Evolutionary conservation across 176 grass and related monocot genomes (phyloP).

Genomic region (Eleusine indica): DNA sequence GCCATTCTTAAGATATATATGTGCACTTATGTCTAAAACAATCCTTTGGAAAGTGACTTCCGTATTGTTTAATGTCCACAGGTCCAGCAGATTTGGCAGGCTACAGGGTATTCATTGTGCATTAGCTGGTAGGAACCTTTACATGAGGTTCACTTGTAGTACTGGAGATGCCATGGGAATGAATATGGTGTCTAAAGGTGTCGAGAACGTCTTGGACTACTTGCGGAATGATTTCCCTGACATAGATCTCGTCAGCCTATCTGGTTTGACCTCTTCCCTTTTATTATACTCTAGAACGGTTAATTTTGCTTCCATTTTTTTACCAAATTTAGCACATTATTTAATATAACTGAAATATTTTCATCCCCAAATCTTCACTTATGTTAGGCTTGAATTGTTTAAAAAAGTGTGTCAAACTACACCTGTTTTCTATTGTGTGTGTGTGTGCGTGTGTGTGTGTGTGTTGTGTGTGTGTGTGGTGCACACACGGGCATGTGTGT

Average conservation of each 20-base stretch:
- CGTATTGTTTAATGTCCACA: constrained; percentile 35
- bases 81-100: constrained; percentile 82
- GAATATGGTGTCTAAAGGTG: constrained; percentile 93
- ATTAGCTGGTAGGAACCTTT: constrained; percentile 84
- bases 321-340: no score
- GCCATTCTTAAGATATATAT: no score
- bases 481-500: no score
- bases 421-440: no score
- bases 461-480: no score
- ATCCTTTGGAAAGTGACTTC: neutral
- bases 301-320: neutral
- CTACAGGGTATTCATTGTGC: constrained; percentile 66
- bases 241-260: constrained; percentile 81
- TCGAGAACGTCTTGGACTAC: constrained; percentile 76
- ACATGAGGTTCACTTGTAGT: constrained; percentile 69
- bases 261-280: constrained; percentile 58
- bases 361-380: no score
- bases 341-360: neutral
- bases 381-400: no score
- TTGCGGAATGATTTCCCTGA: constrained; percentile 63
- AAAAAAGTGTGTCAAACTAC: no score
- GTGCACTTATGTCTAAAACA: no score
- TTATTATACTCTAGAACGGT: constrained; percentile 9
- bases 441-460: no score
- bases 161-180: constrained; percentile 95